Evolutionary conservation across 306 rosid species (phyloP), one percentile per base, ranked within the genome.

Genomic region (Quercus aquifolioides): DNA sequence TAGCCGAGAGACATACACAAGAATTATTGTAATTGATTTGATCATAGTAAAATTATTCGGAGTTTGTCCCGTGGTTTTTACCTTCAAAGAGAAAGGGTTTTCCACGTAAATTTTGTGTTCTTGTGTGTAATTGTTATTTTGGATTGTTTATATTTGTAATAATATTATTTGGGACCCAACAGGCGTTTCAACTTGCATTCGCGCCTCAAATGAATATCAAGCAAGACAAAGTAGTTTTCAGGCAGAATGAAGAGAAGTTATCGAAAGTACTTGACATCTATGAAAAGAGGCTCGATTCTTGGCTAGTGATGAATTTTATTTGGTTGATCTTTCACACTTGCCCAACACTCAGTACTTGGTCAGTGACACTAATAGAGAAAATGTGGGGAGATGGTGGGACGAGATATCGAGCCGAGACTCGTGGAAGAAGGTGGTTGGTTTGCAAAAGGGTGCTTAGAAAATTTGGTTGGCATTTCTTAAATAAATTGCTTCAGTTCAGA

Each of bases 281-380:
- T 65, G 96, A 90, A 2, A 72, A 55, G 78, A 88, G 91, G 84
- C 91, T 92, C 2, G 88, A n/a, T 92, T 85, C 90, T 77, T 94
- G 87, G 94, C 92, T 0, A 96, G 98, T 0, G 91, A 94, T 18
- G 84, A 92, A 4, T 94, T 94, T 83, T 86, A 96, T 13, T 86
- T 94, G 30, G 96, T 97, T 0, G 98, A 94, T 31, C 98, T 92
- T 68, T 94, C 96, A 0, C 98, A 94, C 82, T 87, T 94, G 87
- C 98, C 98, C 15, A 94, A 94, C 79, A 46, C 86, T 0, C 91
- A 94, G 2, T 94, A 89, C 77, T 57, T 92, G 84, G 54, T 86
- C 20, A 54, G 76, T 58, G 75, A 69, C 10, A 54, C 91, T 1
- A 83, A 85, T 4, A 89, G 89, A 71, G 28, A 76, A 20, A 86